Base-by-base conservation (phyloP, 148 eudicot genomes). In the Suaeda aralocaspica region DNA sequence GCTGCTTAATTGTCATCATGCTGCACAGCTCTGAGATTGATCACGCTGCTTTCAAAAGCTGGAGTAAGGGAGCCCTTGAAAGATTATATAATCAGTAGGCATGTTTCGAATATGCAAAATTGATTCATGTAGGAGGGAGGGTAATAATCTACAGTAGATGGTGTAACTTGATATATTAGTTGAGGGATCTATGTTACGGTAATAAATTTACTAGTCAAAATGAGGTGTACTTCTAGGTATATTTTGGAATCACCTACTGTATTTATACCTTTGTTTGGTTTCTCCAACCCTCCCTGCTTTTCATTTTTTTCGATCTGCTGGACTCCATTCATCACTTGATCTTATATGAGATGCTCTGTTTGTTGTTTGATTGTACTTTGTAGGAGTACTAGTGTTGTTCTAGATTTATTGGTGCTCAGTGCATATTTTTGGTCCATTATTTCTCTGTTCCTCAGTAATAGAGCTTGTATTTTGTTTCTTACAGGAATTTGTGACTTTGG, bases 21-120 rank as follows among this genome's bases (percentile, higher is more conserved):
- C 21, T 45, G 39, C 48, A n/a, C 24, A 24, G 72, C 25, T 30
- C 72, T 39, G 36, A 56, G 72, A 56, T 69, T 45, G 9, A 39
- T 69, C 63, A 56, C 56, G 4, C 67, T 34, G 28, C 42, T n/a
- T 39, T 21, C 13, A 6, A 60, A 39, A 60, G 29, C 8, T 46
- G 50, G 49, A 24, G 21, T 16, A 24, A n/a, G 48, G 25, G 13
- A 15, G 28, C 28, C 11, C 41, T 63, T 24, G 0, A 9, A 19
- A 34, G 44, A 21, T 39, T 13, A 63, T 0, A 21, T 41, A 13
- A 22, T 22, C 2, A 19, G 21, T 29, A 34, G 36, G 66, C 8
- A 11, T n/a, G 48, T 22, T 62, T 9, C 0, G 2, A 36, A 36
- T 15, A 22, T 26, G 50, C 58, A 68, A 12, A 33, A 42, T 12